Conservation (phyloP, 1,284 basidiomycete species). For the Anthracocystis panici-leucophaei region DNA sequence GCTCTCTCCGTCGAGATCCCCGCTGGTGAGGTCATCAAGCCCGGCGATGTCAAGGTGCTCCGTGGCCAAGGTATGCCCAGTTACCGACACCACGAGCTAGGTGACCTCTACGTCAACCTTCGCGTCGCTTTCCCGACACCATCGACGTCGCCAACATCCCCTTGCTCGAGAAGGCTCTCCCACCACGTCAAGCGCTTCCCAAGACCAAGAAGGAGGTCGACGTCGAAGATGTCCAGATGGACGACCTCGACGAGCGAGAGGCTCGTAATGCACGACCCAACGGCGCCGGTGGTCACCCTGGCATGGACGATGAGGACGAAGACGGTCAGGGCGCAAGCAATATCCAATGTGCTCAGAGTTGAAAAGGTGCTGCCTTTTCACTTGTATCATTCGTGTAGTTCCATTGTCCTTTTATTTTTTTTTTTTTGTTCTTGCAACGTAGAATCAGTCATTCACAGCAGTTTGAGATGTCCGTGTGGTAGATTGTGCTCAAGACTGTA, state of each 20-base stretch:
- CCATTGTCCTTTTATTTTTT: neutral
- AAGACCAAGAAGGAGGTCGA: constrained; percentile 77
- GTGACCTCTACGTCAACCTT: constrained; percentile 91
- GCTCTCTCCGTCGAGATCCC: constrained; percentile 83
- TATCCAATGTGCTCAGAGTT: constrained; percentile 66
- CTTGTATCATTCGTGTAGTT: neutral
- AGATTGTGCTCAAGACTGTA: too few species aligned
- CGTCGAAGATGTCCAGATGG: constrained; percentile 87
- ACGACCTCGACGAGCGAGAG: constrained; percentile 84
- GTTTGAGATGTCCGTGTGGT: neutral
- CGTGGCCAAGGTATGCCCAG: constrained; percentile 98
- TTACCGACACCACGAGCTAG: constrained; percentile 94
- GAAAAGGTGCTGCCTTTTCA: neutral
- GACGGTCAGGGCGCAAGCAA: constrained; percentile 44
- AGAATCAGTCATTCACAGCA: constrained; percentile 6
- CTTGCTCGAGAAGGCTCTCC: constrained; percentile 87
- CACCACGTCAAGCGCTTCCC: constrained; percentile 79
- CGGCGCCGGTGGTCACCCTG: constrained; percentile 71
- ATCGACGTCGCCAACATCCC: constrained; percentile 80
- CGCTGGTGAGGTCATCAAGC: constrained; percentile 91
- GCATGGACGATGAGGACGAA: constrained; percentile 83
- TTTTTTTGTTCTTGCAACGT: constrained; percentile 13
- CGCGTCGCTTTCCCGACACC: constrained; percentile 86
- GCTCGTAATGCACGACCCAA: constrained; percentile 71
- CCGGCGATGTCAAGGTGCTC: constrained; percentile 91